phyloP scores from a whole-genome alignment of 257 asterid genomes.

The Ballota nigra region DNA sequence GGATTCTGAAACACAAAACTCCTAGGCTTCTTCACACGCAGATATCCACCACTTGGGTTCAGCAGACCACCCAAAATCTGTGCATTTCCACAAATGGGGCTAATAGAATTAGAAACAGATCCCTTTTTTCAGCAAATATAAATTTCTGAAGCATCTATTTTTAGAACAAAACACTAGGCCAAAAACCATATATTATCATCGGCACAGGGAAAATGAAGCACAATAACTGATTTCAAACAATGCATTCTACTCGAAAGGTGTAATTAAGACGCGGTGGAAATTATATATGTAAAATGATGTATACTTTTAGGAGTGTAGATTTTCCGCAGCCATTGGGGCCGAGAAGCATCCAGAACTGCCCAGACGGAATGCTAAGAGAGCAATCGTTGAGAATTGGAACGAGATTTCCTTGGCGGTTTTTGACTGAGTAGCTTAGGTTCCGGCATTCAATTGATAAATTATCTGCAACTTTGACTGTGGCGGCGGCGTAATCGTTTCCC shows the following conservation, averaged over 20 bases:
- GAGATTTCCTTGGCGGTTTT: slow-evolving; percentile 44
- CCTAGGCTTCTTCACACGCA: slow-evolving; percentile 71
- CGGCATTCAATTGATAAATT: slow-evolving; percentile 58
- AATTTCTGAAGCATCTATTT: too few relatives aligned
- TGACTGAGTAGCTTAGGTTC: slow-evolving; percentile 58
- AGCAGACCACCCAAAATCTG: slow-evolving; percentile 90
- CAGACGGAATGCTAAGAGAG: slow-evolving; percentile 68
- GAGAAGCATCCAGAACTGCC: slow-evolving; percentile 97
- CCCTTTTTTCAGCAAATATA: too few relatives aligned
- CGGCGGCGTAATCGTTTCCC: slow-evolving; percentile 1
- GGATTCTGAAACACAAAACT: slow-evolving; percentile 97
- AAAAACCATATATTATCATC: neutral
- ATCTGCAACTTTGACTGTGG: slow-evolving; percentile 22
- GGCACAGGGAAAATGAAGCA: neutral
- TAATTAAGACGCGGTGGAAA: neutral
- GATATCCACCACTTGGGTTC: slow-evolving; percentile 66
- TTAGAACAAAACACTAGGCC: neutral
- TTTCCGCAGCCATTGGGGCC: slow-evolving; percentile 97
- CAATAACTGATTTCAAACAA: neutral
- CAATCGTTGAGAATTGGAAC: slow-evolving; percentile 75
- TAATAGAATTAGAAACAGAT: neutral
- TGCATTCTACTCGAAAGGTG: neutral
- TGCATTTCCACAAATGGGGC: neutral
- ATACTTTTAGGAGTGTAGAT: slow-evolving; percentile 87
- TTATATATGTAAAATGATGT: neutral